A percentile compares a stretch with the other conserved stretches of the same genome.
Evolutionary conservation across 257 asterid species (phyloP).

Genomic region (Pogostemon cablin): DNA sequence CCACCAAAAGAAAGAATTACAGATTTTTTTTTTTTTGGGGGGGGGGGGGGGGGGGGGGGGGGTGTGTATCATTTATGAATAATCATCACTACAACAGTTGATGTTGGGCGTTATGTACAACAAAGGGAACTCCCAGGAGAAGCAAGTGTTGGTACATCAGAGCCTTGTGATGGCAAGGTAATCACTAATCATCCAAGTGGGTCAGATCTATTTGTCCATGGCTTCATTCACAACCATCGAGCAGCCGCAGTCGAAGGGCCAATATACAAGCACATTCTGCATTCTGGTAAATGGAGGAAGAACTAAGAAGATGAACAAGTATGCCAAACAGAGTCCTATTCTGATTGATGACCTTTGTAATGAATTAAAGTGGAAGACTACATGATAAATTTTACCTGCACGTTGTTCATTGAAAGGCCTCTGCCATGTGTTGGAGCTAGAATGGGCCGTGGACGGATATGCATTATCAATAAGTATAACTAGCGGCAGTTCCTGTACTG

Average conservation of each 20-base stretch:
- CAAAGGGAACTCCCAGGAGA: slow-evolving; percentile 18
- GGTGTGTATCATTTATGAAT: too few relatives aligned
- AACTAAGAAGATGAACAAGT: not conserved
- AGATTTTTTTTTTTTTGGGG: not conserved
- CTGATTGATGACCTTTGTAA: not conserved
- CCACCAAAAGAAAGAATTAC: too few relatives aligned
- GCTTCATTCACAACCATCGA: slow-evolving; percentile 25
- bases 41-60: not conserved
- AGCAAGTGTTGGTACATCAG: slow-evolving; percentile 25
- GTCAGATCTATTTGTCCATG: not conserved
- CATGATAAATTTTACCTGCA: slow-evolving; percentile 46
- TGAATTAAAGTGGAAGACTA: not conserved
- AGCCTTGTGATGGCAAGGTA: not conserved
- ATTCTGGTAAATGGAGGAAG: slow-evolving; percentile 11
- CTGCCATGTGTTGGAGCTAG: slow-evolving; percentile 40
- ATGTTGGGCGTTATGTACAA: slow-evolving; percentile 32
- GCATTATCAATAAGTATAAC: slow-evolving; percentile 33
- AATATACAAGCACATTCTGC: slow-evolving; percentile 30
- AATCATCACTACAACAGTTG: slow-evolving; percentile 10
- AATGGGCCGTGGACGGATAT: slow-evolving; percentile 32
- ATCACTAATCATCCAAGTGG: slow-evolving; percentile 11
- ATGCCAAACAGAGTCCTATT: not conserved
- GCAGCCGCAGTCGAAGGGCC: not conserved
- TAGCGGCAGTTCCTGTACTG: slow-evolving; percentile 60
- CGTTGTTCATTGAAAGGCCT: slow-evolving; percentile 38